Evolutionary conservation across 2,329 filamentous ascomycete species (phyloP).

Genomic region (Cyanodermella asteris): DNA sequence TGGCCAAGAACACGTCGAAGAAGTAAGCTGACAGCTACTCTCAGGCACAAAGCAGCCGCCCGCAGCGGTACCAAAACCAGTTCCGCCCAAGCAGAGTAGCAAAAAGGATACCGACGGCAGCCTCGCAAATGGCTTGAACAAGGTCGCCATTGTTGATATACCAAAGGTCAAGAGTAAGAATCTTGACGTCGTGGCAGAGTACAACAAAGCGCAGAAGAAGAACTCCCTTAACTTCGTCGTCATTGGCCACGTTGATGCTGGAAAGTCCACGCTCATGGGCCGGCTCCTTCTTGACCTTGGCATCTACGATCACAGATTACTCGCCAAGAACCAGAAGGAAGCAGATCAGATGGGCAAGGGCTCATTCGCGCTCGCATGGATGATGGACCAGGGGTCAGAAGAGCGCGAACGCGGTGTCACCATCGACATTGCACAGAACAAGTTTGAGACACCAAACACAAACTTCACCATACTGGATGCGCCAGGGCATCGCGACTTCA

Average conservation of each 20-base stretch:
- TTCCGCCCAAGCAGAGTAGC: conserved; percentile 15
- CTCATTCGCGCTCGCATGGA: conserved; percentile 92
- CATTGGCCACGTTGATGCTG: conserved; percentile 89
- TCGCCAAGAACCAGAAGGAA: conserved; percentile 74
- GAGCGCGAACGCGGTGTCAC: conserved; percentile 81
- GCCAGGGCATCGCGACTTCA: conserved; percentile 84
- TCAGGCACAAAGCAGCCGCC: conserved; percentile 16
- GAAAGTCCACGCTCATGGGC: conserved; percentile 95
- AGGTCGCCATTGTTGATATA: conserved; percentile 25
- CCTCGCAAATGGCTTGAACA: conserved; percentile 26
- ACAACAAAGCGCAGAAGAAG: conserved; percentile 52
- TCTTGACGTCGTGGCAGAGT: conserved; percentile 64
- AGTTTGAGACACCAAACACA: conserved; percentile 74
- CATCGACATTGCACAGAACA: conserved; percentile 87
- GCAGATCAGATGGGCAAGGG: conserved; percentile 82
- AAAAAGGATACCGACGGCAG: conserved; percentile 21
- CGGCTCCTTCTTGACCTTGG: conserved; percentile 75
- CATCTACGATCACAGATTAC: conserved; percentile 65
- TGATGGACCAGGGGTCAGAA: conserved; percentile 78
- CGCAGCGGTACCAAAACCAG: conserved; percentile 14
- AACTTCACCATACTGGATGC: conserved; percentile 88
- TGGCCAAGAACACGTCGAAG: conserved; percentile 15
- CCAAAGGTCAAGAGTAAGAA: conserved; percentile 46
- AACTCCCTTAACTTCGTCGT: conserved; percentile 78
- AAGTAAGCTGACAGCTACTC: neutral